phyloP scores from a whole-genome alignment of 208 protist genomes.

The Crithidia acanthocephali region DNA sequence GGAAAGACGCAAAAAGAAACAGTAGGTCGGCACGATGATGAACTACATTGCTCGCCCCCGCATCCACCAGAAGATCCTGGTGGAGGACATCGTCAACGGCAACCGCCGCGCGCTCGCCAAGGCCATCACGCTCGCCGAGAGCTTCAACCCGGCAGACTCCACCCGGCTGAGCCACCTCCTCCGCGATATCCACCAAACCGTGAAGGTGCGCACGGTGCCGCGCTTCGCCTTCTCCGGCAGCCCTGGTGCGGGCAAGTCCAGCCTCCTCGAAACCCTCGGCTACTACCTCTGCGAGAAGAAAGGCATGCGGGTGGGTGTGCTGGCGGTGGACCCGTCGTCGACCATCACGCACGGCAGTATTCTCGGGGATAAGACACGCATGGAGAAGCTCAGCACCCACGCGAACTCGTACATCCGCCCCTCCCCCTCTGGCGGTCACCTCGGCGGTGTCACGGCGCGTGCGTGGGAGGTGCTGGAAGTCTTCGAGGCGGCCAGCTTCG shows the following conservation, averaged over 20 bases:
- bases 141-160: slow-evolving; percentile 36
- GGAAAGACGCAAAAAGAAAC: background rate
- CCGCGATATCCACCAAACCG: slow-evolving; percentile 37
- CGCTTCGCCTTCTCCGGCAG: slow-evolving; percentile 94
- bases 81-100: slow-evolving; percentile 44
- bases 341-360: slow-evolving; percentile 91
- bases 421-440: slow-evolving; percentile 85
- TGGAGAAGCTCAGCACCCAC: slow-evolving; percentile 88
- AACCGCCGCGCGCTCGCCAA: slow-evolving; percentile 61
- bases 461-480: slow-evolving; percentile 93
- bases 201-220: slow-evolving; percentile 39
- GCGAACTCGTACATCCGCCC: slow-evolving; percentile 92
- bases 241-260: slow-evolving; percentile 96
- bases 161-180: slow-evolving; percentile 41
- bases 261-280: slow-evolving; percentile 91
- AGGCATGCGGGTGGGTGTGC: slow-evolving; percentile 65
- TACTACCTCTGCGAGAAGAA: slow-evolving; percentile 61
- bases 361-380: slow-evolving; percentile 96
- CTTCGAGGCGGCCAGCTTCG: slow-evolving; percentile 93
- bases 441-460: slow-evolving; percentile 91
- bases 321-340: slow-evolving; percentile 95
- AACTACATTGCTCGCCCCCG: slow-evolving; percentile 37
- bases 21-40: slow-evolving; percentile 6
- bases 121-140: slow-evolving; percentile 80
- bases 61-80: slow-evolving; percentile 26